Percentiles rank a stretch among this genome's conserved stretches.
Evolutionary conservation across 257 asterid genomes (phyloP).

Genomic region (Solanum bulbocastanum): DNA sequence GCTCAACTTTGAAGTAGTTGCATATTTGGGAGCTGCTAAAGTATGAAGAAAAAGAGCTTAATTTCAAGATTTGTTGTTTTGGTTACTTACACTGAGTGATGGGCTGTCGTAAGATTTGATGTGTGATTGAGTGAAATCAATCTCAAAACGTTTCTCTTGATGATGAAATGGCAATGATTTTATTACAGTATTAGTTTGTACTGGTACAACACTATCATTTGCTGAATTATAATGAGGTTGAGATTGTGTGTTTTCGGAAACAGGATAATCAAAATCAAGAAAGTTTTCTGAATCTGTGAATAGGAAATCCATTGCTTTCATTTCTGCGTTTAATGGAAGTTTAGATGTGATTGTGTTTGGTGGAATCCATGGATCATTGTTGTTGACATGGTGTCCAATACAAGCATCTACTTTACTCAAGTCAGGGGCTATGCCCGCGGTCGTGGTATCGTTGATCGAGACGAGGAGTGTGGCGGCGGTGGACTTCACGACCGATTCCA

Average conservation of each 20-base stretch:
- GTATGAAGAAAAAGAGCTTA: not conserved
- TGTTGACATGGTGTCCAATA: not conserved
- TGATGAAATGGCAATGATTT: conserved; percentile 13
- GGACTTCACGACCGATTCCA: conserved; percentile 44
- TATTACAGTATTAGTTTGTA: conserved; percentile 22
- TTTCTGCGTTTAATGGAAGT: conserved; percentile 16
- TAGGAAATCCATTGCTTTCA: conserved; percentile 43
- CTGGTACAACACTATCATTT: conserved; percentile 75
- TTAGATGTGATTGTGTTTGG: conserved; percentile 18
- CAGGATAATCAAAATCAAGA: conserved; percentile 54
- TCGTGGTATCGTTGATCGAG: not conserved
- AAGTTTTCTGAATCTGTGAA: conserved; percentile 50
- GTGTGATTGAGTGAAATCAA: conserved; percentile 57
- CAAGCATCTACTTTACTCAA: not conserved
- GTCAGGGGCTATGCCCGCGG: not conserved
- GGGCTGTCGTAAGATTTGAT: conserved; percentile 39
- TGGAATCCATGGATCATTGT: conserved; percentile 28
- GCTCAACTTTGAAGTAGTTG: too few relatives aligned
- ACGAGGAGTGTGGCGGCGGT: conserved; percentile 15
- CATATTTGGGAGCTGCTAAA: not conserved
- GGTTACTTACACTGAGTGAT: conserved; percentile 53
- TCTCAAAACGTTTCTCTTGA: conserved; percentile 42
- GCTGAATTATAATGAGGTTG: conserved; percentile 8
- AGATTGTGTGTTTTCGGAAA: conserved; percentile 18
- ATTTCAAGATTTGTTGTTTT: not conserved